phyloP scores from a whole-genome alignment of 2,329 filamentous ascomycete genomes.

The Magnaporthales sp. region DNA sequence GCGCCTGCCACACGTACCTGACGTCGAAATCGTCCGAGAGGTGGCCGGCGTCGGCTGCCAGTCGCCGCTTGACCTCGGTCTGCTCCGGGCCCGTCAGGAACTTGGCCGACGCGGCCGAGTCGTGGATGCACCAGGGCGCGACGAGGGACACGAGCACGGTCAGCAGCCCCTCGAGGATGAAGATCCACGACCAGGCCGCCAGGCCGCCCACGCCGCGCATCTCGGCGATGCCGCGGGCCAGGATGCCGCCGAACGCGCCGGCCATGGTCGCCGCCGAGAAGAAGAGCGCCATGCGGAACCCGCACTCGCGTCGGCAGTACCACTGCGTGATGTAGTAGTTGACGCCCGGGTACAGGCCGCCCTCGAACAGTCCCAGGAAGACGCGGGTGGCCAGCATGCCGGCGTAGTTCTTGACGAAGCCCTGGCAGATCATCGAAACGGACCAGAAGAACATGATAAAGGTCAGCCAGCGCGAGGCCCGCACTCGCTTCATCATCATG shows the following conservation, averaged over 20 bases:
- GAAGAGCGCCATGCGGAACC: slow-evolving; percentile 9
- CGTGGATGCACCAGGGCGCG: slow-evolving; percentile 44
- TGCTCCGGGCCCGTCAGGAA: slow-evolving; percentile 38
- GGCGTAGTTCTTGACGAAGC: slow-evolving; percentile 66
- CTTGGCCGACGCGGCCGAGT: slow-evolving; percentile 45
- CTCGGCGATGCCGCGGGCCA: slow-evolving; percentile 10
- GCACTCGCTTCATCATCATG: slow-evolving; percentile 51
- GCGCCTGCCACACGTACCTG: slow-evolving; percentile 44
- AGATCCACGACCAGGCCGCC: slow-evolving; percentile 55
- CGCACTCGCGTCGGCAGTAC: slow-evolving; percentile 12
- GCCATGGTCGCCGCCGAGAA: slow-evolving; percentile 10
- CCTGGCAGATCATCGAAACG: slow-evolving; percentile 41
- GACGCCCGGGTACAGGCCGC: slow-evolving; percentile 61
- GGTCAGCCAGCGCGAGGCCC: slow-evolving; percentile 52
- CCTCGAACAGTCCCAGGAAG: slow-evolving; percentile 45
- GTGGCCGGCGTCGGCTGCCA: slow-evolving; percentile 31
- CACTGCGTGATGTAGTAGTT: slow-evolving; percentile 19
- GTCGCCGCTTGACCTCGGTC: slow-evolving; percentile 31
- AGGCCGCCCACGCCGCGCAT: slow-evolving; percentile 23
- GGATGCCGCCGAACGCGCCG: slow-evolving; percentile 11
- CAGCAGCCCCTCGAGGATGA: slow-evolving; percentile 30
- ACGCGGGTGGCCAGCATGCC: slow-evolving; percentile 40
- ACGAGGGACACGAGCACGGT: slow-evolving; percentile 17
- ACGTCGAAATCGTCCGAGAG: slow-evolving; percentile 49
- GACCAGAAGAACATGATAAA: slow-evolving; percentile 15